phyloP scores from a whole-genome alignment of 371 early-diverging fungal genomes.

The Dinochytrium kinnereticum region DNA sequence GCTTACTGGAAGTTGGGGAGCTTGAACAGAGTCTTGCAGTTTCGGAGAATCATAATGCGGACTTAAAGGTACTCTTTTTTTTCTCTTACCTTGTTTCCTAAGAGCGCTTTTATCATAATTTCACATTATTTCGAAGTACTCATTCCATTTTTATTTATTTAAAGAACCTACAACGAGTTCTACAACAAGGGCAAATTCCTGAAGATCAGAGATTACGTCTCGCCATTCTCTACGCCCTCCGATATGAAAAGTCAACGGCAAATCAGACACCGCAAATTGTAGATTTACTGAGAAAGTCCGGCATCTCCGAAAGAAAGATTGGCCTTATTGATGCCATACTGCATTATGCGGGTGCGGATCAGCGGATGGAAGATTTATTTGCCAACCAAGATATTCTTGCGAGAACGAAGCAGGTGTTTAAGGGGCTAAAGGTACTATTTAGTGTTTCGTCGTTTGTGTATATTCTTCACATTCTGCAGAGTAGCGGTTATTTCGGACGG shows the following conservation, averaged over 20 bases:
- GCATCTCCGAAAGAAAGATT: constrained; percentile 71
- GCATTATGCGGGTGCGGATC: constrained; percentile 77
- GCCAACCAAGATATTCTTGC: constrained; percentile 83
- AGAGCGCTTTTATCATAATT: no score
- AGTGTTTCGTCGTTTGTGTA: background rate
- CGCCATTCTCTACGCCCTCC: constrained; percentile 83
- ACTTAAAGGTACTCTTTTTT: constrained; percentile 67
- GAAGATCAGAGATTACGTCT: constrained; percentile 81
- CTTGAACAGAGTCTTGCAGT: constrained; percentile 94
- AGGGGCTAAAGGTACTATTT: constrained; percentile 73
- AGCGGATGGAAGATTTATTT: constrained; percentile 89
- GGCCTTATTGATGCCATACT: constrained; percentile 75
- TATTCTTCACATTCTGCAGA: background rate
- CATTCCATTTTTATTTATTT: background rate
- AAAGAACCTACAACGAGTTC: constrained; percentile 65
- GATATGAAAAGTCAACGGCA: constrained; percentile 81
- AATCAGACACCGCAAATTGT: constrained; percentile 72
- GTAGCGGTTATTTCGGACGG: background rate
- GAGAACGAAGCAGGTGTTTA: constrained; percentile 79
- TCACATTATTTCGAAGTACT: no score
- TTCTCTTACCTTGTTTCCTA: background rate
- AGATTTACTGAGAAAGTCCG: constrained; percentile 68
- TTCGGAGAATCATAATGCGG: constrained; percentile 78
- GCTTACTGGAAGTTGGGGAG: constrained; percentile 85
- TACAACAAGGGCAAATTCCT: constrained; percentile 67